Evolutionary conservation across 176 grass and related monocot genomes (phyloP), one percentile per base, ranked within the genome.

Genomic region (Oryza meyeriana): DNA sequence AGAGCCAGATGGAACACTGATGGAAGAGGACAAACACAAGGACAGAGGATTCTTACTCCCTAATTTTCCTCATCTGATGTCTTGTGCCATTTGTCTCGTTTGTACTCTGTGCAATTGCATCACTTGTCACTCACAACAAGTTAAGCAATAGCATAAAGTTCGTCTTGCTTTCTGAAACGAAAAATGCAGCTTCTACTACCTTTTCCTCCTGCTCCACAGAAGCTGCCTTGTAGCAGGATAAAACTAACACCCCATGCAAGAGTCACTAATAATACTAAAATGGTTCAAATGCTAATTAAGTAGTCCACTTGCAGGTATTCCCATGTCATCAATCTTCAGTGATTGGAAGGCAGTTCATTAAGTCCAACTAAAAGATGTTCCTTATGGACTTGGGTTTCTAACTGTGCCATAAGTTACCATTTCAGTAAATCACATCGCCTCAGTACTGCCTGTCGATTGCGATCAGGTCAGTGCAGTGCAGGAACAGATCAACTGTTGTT

Each of bases 41-140:
- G 45, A 32, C 67, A 68, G 28, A 67, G 59, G 79, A 62, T 86
- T 38, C 73, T 78, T 86, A 36, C 74, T 83, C 74, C 79, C 28
- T 64, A 90, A 73, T 90, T 68, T 67, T 65, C 71, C 74, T 52
- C 76, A 25, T 67, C 47, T 61, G n/a, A 61, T 91, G 61, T 64
- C 72, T 79, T 82, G 85, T n/a, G 67, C 41, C 67, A 68, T 79
- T 69, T 89, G 76, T 87, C 74, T 73, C 71, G 22, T 75, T 87
- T 27, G 39, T 45, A 85, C 73, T 79, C 76, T 77, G 58, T 61
- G 30, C 64, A 88, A 25, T 92, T 83, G 79, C 92, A 85, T 92
- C 89, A 94, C 58, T 94, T 88, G 85, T 31, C 85, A 76, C 74
- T 73, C 35, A 63, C 66, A 90, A 90, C 73, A 94, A 90, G 94